Evolutionary conservation across 2,329 filamentous ascomycete species (phyloP).

Genomic region (Penicillium sp.): DNA sequence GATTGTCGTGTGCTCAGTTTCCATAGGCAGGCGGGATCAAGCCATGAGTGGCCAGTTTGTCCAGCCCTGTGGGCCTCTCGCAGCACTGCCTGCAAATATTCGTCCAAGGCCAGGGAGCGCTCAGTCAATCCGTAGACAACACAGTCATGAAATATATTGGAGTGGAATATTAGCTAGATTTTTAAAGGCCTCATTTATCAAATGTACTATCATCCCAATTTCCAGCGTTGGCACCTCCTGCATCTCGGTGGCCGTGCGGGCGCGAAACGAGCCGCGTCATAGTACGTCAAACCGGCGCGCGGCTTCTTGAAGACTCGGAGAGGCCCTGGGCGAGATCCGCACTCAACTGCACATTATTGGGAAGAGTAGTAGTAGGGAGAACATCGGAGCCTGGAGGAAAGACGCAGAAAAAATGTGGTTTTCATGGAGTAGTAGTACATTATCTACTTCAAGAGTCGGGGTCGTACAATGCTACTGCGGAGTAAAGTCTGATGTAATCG

Average conservation of each 20-base stretch:
- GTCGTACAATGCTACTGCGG: background rate
- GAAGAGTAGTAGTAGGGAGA: too few species aligned
- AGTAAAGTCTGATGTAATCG: background rate
- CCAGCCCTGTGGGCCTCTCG: constrained; percentile 8
- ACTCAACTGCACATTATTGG: too few species aligned
- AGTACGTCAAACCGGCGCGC: background rate
- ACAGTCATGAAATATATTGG: background rate
- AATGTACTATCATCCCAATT: background rate
- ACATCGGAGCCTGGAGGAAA: background rate
- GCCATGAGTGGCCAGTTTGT: constrained; percentile 5
- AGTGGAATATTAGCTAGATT: background rate
- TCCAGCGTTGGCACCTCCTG: background rate
- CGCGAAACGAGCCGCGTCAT: background rate
- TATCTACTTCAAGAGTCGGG: background rate
- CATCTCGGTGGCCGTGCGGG: background rate
- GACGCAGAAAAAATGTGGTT: background rate
- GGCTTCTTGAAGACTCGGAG: background rate
- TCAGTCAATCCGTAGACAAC: background rate
- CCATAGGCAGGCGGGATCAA: background rate
- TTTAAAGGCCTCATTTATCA: background rate
- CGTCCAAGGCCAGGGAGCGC: background rate
- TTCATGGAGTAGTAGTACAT: background rate
- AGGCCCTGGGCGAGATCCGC: too few species aligned
- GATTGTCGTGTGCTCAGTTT: constrained; percentile 17
- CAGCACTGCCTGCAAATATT: background rate